phyloP scores from a whole-genome alignment of 1,284 basidiomycete genomes.

The Trametes sp. region DNA sequence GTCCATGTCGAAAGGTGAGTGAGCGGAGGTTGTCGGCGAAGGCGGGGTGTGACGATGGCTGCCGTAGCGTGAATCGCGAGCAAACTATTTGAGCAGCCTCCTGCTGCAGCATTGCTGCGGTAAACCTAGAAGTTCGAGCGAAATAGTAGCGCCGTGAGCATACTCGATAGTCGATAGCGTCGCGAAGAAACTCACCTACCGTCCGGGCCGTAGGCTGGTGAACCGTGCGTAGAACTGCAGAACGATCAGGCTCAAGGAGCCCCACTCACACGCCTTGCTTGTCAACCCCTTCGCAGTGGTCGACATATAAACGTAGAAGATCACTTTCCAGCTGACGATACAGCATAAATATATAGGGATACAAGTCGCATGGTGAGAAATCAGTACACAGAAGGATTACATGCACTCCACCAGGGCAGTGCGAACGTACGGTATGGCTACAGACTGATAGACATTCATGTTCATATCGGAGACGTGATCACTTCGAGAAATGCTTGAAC shows the following conservation, averaged over 20 bases:
- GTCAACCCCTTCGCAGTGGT: no score
- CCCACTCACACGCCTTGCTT: no score
- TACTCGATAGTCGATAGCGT: background rate
- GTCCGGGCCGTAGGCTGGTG: background rate
- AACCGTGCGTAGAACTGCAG: background rate
- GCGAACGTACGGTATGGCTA: background rate
- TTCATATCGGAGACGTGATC: background rate
- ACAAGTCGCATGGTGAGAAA: background rate
- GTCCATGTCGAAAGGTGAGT: background rate
- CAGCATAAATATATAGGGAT: conserved; percentile 5
- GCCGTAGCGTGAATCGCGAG: no score
- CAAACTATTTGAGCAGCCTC: no score
- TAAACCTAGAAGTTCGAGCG: background rate
- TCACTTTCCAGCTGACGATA: no score
- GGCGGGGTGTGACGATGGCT: no score
- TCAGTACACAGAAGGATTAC: background rate
- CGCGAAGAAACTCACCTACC: background rate
- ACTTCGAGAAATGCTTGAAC: conserved; percentile 33
- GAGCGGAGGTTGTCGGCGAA: background rate
- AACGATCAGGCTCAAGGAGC: background rate
- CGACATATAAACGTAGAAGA: no score
- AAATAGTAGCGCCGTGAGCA: background rate
- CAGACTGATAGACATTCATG: no score
- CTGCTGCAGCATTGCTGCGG: background rate
- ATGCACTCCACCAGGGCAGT: background rate